A percentile compares a stretch with the other conserved stretches of the same genome.
These are phyloP conservation scores for Diaporthe ilicicola DNA, from an alignment of 2,329 filamentous ascomycete genomes.

Conservation along the genomic window DNA sequence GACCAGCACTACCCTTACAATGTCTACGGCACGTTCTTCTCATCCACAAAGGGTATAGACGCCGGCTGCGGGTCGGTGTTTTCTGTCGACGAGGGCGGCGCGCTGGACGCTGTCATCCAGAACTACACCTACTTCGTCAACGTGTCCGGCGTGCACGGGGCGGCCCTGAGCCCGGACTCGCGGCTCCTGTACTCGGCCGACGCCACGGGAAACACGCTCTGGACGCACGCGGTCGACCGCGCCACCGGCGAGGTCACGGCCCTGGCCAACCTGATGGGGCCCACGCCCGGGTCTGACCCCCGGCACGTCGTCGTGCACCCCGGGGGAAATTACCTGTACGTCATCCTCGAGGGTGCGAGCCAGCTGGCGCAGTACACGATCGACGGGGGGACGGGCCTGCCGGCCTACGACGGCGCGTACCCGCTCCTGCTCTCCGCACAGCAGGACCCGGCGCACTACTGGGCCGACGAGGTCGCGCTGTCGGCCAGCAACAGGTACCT, in stretches of 20 bases:
- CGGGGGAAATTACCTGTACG: conserved; percentile 39
- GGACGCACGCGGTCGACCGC: conserved; percentile 41
- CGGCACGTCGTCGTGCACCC: conserved; percentile 35
- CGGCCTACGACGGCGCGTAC: background rate
- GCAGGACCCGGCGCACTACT: conserved; percentile 38
- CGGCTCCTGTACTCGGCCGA: conserved; percentile 58
- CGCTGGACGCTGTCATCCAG: background rate
- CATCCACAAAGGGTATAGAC: background rate
- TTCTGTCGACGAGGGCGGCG: background rate
- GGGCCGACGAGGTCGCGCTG: conserved; percentile 45
- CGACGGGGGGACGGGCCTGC: conserved; percentile 5
- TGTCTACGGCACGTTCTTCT: conserved; percentile 9
- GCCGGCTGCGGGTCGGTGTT: conserved; percentile 3
- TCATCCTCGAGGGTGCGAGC: conserved; percentile 40
- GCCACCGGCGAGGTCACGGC: conserved; percentile 34
- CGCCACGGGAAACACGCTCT: conserved; percentile 53
- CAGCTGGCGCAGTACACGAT: conserved; percentile 37
- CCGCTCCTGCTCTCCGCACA: conserved; percentile 14
- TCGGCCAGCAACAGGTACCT: conserved; percentile 40
- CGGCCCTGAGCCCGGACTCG: conserved; percentile 54
- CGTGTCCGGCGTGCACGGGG: conserved; percentile 50
- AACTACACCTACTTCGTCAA: background rate
- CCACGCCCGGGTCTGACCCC: background rate
- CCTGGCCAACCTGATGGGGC: background rate
- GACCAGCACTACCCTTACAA: background rate